Evolutionary conservation across 2,329 filamentous ascomycete species (phyloP).

Genomic region (Pestalotiopsis sp.): DNA sequence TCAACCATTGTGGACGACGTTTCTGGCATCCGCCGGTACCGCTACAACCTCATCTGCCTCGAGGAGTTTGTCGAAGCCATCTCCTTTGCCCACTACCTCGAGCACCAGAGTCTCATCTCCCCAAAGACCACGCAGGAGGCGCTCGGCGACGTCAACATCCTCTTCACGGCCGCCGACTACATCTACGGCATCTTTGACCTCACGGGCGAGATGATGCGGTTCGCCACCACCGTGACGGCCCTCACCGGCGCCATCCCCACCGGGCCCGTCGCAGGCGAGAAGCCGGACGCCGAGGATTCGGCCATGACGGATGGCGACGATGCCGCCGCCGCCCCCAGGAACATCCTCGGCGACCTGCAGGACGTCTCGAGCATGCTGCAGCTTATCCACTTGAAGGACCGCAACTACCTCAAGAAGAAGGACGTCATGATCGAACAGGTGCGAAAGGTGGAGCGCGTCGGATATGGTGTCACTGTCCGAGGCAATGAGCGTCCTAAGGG

Average conservation of each 20-base stretch:
- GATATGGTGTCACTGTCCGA: constrained; percentile 85
- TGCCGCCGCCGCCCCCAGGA: constrained; percentile 40
- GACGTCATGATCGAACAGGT: constrained; percentile 86
- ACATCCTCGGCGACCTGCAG: constrained; percentile 81
- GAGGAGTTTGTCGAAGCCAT: constrained; percentile 95
- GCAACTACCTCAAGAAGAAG: constrained; percentile 75
- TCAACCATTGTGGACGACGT: constrained; percentile 71
- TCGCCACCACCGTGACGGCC: constrained; percentile 86
- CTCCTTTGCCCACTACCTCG: constrained; percentile 86
- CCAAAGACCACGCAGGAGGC: constrained; percentile 59
- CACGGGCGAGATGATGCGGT: constrained; percentile 95
- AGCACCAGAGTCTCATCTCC: constrained; percentile 73
- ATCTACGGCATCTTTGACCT: constrained; percentile 90
- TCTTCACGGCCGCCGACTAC: constrained; percentile 81
- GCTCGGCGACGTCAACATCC: constrained; percentile 53
- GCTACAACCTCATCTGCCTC: constrained; percentile 85
- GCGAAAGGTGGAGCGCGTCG: constrained; percentile 88
- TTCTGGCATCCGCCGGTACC: constrained; percentile 76
- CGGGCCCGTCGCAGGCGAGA: constrained; percentile 35
- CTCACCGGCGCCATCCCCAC: constrained; percentile 61
- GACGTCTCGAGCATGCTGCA: constrained; percentile 77
- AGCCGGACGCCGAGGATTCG: constrained; percentile 31
- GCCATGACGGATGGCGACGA: constrained; percentile 53
- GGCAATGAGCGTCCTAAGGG: constrained; percentile 44
- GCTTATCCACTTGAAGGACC: constrained; percentile 62